Percentiles rank a stretch among this genome's conserved stretches.
Conservation (phyloP, 345 rosid species). For the Acer campestre region DNA sequence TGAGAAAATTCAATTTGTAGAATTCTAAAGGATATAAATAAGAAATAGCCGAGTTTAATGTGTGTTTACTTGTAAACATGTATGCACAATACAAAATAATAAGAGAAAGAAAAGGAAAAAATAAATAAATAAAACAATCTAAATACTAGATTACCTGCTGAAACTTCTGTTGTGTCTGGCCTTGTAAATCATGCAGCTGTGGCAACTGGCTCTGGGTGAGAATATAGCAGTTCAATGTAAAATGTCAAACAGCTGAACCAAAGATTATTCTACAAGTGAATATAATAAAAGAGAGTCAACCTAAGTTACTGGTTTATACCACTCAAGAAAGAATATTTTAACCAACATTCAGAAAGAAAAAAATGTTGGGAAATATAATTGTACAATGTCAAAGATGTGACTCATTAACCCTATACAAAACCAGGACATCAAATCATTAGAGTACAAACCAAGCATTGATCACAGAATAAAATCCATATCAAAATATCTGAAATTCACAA, state of each 20-base stretch:
- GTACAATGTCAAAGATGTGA: not conserved
- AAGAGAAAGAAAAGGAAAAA: not conserved
- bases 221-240: slow-evolving; percentile 12
- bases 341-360: not conserved
- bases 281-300: not conserved
- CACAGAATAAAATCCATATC: not conserved
- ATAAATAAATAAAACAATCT: not conserved
- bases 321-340: not conserved
- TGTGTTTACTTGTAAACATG: not conserved
- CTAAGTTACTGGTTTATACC: not conserved
- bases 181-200: slow-evolving; percentile 67
- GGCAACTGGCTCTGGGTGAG: slow-evolving; percentile 56
- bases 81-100: not conserved
- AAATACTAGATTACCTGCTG: slow-evolving; percentile 47
- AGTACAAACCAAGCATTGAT: not conserved
- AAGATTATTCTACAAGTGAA: not conserved
- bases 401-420: not conserved
- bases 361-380: not conserved
- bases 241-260: not conserved
- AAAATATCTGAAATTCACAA: not conserved
- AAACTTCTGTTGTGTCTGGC: slow-evolving; percentile 77
- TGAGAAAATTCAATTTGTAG: too few relatives aligned
- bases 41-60: too few relatives aligned
- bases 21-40: too few relatives aligned
- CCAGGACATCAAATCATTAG: not conserved